Evolutionary conservation across 306 rosid genomes (phyloP).

Genomic region (Vicia villosa): DNA sequence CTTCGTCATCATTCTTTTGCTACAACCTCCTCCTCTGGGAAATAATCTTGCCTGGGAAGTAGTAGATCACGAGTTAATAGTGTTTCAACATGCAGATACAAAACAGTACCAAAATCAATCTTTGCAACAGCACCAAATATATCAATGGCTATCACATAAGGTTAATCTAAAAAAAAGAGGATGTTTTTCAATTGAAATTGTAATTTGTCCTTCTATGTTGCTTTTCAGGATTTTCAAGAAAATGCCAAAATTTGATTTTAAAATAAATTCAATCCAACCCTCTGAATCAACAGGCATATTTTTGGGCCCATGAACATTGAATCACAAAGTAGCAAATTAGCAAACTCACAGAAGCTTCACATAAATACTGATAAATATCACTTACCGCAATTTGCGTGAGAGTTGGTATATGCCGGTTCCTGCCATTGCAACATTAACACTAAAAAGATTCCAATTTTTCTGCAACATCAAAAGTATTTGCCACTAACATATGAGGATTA

Average conservation of each 20-base stretch:
- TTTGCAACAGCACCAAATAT: slow-evolving; percentile 21
- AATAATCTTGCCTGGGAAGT: slow-evolving; percentile 80
- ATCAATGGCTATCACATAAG: slow-evolving; percentile 7
- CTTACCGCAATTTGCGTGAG: slow-evolving; percentile 78
- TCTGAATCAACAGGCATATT: neutral
- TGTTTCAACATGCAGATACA: slow-evolving; percentile 23
- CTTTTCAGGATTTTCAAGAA: neutral
- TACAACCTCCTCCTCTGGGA: slow-evolving; percentile 48
- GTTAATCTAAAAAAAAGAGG: neutral
- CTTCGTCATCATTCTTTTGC: slow-evolving; percentile 71
- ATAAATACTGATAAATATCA: neutral
- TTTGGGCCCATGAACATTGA: neutral
- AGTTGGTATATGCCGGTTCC: slow-evolving; percentile 91
- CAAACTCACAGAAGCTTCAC: neutral
- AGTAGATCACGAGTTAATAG: slow-evolving; percentile 23
- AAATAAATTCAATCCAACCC: neutral
- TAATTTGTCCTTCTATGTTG: slow-evolving; percentile 8
- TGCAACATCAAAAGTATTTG: slow-evolving; percentile 45
- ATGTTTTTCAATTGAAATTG: slow-evolving; percentile 10
- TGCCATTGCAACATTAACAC: slow-evolving; percentile 92
- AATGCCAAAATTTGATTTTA: neutral
- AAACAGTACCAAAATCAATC: slow-evolving; percentile 16
- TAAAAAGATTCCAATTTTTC: slow-evolving; percentile 96
- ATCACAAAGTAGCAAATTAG: neutral
- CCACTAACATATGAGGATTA: slow-evolving; percentile 13